These are phyloP conservation scores for Catharanthus roseus DNA, from an alignment of 257 asterid species.

Conservation along the genomic window DNA sequence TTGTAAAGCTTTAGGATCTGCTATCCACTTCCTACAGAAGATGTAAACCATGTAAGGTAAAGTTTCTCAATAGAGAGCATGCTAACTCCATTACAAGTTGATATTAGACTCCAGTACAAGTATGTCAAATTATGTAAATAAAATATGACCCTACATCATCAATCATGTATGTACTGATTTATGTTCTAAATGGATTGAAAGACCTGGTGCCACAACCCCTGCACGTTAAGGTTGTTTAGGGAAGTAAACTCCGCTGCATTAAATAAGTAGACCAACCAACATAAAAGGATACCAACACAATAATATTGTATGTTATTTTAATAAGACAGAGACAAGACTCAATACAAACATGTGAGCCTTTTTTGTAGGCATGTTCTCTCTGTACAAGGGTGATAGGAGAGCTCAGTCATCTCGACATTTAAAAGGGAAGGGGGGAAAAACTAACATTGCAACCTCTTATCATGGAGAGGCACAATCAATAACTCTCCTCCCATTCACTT, in stretches of 20 bases:
- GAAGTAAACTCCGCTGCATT: neutral
- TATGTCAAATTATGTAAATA: neutral
- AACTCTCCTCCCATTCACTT: too few species aligned
- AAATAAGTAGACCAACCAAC: neutral
- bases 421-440: neutral
- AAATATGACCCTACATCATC: neutral
- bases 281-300: neutral
- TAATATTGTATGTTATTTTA: neutral
- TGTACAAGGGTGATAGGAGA: neutral
- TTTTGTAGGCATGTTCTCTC: too few species aligned
- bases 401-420: neutral
- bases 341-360: neutral
- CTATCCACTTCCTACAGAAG: constrained; percentile 88
- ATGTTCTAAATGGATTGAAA: neutral
- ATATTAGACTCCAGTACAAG: neutral
- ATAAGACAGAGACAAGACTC: neutral
- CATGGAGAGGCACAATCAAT: too few species aligned
- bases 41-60: constrained; percentile 25
- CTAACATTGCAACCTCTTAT: too few species aligned
- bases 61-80: constrained; percentile 30
- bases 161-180: neutral
- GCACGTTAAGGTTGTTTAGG: neutral
- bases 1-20: constrained; percentile 84
- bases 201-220: neutral
- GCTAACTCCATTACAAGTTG: constrained; percentile 27